Evolutionary conservation across 129 eudicot species (phyloP).

Genomic region (Arctium minus): DNA sequence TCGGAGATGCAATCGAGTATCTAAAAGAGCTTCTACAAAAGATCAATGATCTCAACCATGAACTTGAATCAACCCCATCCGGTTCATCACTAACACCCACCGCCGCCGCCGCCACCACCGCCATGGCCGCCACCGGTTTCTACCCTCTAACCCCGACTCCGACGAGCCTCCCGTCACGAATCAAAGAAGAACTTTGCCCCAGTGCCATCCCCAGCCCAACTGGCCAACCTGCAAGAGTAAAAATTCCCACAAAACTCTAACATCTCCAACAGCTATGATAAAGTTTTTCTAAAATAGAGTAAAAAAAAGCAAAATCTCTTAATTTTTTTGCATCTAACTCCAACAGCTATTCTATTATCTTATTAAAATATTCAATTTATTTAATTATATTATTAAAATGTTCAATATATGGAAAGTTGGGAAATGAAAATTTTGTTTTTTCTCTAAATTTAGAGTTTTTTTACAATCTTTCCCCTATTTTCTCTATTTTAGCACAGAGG

Average conservation of each 20-base stretch:
- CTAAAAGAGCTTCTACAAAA: slow-evolving; percentile 81
- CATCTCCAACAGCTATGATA: too few relatives aligned
- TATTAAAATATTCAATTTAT: too few relatives aligned
- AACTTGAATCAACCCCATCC: slow-evolving; percentile 72
- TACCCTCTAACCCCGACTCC: slow-evolving; percentile 82
- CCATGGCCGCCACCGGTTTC: slow-evolving; percentile 35
- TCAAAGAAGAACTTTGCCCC: slow-evolving; percentile 89
- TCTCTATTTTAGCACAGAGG: too few relatives aligned
- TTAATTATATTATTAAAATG: too few relatives aligned
- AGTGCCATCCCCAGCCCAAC: slow-evolving; percentile 72
- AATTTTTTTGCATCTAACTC: too few relatives aligned
- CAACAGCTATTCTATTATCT: too few relatives aligned
- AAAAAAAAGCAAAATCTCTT: too few relatives aligned
- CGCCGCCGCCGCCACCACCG: neutral
- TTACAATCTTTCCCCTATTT: too few relatives aligned
- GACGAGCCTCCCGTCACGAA: slow-evolving; percentile 54
- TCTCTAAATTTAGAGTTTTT: too few relatives aligned
- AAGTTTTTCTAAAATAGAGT: too few relatives aligned
- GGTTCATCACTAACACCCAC: slow-evolving; percentile 60
- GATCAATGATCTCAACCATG: slow-evolving; percentile 86
- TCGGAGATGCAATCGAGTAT: slow-evolving; percentile 95
- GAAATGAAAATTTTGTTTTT: too few relatives aligned
- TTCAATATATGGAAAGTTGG: too few relatives aligned
- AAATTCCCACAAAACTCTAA: neutral
- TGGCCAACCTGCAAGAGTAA: slow-evolving; percentile 88